Base-by-base conservation (phyloP, 352 stramenopile species). In the Thalassiosira livingstoniorum region DNA sequence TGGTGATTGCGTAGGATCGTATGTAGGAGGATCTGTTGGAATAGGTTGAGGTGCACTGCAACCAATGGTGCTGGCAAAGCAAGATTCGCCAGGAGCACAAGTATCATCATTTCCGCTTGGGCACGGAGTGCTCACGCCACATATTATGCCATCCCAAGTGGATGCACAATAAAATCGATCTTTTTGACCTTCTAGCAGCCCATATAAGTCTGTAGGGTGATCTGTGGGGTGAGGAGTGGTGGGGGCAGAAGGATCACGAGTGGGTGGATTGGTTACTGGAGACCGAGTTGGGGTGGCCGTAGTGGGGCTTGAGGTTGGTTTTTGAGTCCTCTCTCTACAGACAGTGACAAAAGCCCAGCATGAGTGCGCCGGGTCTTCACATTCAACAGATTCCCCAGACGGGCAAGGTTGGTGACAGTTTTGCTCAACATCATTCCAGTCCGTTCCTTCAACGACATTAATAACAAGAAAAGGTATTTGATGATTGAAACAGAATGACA, bases 391-490 rank as follows among this genome's bases (percentile, higher is more conserved):
- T 64, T 82, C 82, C 47, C 89, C 91, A 43, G 57, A 76, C 15
- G 91, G 91, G 82, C 91, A 95, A 15, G 86, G 83, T 45, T 82
- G 83, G n/a, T 84, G 71, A 78, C 91, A 95, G 71, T 90, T 88
- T 47, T 83, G 65, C 11, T 88, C 73, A 4, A 92, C 91, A 89
- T 95, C 85, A 67, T 91, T 86, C 91, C 91, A 95, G 75, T 93
- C 87, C 18, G 61, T 88, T 54, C 91, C 91, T 88, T 29, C 31
- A 54, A 47, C 21, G 27, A 15, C 39, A 35, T 66, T n/a, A 27
- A 1, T 31, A 29, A 23, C 47, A 27, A 4, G n/a, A 58, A 58
- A 15, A 58, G 47, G 21, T 11, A 4, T 58, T 58, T 29, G 47
- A 51, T 51, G n/a, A n/a, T n/a, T n/a, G n/a, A n/a, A n/a, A n/a